A percentile compares a stretch with the other conserved stretches of the same genome.
These are phyloP conservation scores for Medicago truncatula DNA, from an alignment of 306 rosid species.

Conservation along the genomic window MtrunA17r5.0-ANR NC_053047.1:37324501-37325000, in stretches of 20 bases:
- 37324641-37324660: constrained; percentile 22
- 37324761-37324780: background rate
- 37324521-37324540: constrained; percentile 25
- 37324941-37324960: no score
- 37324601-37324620: constrained; percentile 98
- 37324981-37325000: no score
- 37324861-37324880: no score
- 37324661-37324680: constrained; percentile 32
- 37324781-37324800: no score
- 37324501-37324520: constrained; percentile 41
- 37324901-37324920: no score
- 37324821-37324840: background rate
- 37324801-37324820: background rate
- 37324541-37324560: constrained; percentile 33
- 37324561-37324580: constrained; percentile 56
- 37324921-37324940: no score
- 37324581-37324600: constrained; percentile 98
- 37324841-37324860: background rate
- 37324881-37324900: background rate
- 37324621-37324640: constrained; percentile 64
- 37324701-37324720: no score
- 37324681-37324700: background rate
- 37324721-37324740: no score
- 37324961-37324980: no score
- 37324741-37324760: no score